Evolutionary conservation across 306 rosid species (phyloP), one percentile per base, ranked within the genome.

Genomic region (Spatholobus suberectus): DNA sequence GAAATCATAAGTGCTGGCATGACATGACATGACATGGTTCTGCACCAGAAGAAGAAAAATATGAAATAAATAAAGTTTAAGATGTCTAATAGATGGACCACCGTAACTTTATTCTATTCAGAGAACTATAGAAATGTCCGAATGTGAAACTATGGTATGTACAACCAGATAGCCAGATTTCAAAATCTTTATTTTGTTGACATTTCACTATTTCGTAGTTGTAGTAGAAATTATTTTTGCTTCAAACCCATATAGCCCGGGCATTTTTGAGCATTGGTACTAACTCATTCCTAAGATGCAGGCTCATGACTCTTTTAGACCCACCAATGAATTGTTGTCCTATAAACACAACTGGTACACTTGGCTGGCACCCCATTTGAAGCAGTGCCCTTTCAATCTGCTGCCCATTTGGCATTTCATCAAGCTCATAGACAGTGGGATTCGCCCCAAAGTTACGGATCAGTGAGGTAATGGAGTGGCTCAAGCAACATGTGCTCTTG

Each of bases 271-370:
- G 92, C 77, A 93, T 20, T 20, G 92, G 85, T 3, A 82, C 92
- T 7, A 93, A 84, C 86, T 85, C 73, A 76, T 93, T 91, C 69
- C 90, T 76, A 24, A 93, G 73, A 76, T 90, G 96, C 54, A 93
- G 89, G 54, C 87, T 84, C 88, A 91, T 87, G 85, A 91, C 85
- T 72, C 69, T 83, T 20, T 88, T 88, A 17, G 91, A 82, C 0
- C 97, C 97, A 5, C 97, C 97, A 1, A 87, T 79, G 77, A 91
- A 71, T 54, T 85, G 75, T 62, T 91, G 90, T 15, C 92, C 94
- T 58, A 93, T 93, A 79, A 89, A 93, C 71, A 93, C 93, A 54
- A 91, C 91, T 0, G 96, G 97, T 0, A 91, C 96, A 57, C 90
- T 86, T 32, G 96, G 94, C 6, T 85, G 86, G 49, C 93, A 88